Evolutionary conservation across 352 stramenopile genomes (phyloP).

Genomic region (Phytopythium cucurbitacearum): DNA sequence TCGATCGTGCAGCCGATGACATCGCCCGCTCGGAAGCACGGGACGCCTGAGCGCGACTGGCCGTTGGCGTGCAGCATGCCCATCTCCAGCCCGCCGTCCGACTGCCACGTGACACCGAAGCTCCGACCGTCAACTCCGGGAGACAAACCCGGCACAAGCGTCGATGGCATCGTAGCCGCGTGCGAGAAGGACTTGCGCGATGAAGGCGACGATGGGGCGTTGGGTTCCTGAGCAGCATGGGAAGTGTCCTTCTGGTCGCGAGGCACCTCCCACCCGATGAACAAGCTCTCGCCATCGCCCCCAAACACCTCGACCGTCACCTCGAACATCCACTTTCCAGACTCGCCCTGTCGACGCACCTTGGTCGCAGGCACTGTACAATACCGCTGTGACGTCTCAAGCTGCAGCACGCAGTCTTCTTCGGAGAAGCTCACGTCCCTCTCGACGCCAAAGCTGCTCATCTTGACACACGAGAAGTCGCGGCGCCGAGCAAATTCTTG

Average conservation of each 20-base stretch:
- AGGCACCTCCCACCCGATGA: slow-evolving; percentile 77
- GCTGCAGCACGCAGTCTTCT: slow-evolving; percentile 68
- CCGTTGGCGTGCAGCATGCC: slow-evolving; percentile 71
- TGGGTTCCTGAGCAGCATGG: neutral
- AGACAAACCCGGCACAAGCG: slow-evolving; percentile 56
- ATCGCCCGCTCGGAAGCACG: slow-evolving; percentile 62
- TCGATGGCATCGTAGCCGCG: slow-evolving; percentile 5
- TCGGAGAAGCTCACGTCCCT: slow-evolving; percentile 64
- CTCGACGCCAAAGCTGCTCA: slow-evolving; percentile 54
- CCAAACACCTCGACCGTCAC: slow-evolving; percentile 50
- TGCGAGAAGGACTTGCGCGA: neutral
- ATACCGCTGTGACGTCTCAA: slow-evolving; percentile 61
- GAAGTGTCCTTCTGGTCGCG: slow-evolving; percentile 6
- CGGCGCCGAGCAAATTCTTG: slow-evolving; percentile 56
- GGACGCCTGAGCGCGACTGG: slow-evolving; percentile 54
- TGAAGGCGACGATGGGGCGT: neutral
- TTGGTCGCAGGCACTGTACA: slow-evolving; percentile 73
- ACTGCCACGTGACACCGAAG: slow-evolving; percentile 74
- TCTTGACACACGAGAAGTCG: slow-evolving; percentile 70
- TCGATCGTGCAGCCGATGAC: slow-evolving; percentile 74
- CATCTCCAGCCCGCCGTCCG: slow-evolving; percentile 67
- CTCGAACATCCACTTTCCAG: slow-evolving; percentile 80
- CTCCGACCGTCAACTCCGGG: slow-evolving; percentile 44
- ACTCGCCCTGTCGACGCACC: slow-evolving; percentile 60
- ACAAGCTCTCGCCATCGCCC: slow-evolving; percentile 60